A percentile compares a stretch with the other conserved stretches of the same genome.
Conservation (phyloP, 441 rosid genomes). For the Bruguiera hainesii region DNA sequence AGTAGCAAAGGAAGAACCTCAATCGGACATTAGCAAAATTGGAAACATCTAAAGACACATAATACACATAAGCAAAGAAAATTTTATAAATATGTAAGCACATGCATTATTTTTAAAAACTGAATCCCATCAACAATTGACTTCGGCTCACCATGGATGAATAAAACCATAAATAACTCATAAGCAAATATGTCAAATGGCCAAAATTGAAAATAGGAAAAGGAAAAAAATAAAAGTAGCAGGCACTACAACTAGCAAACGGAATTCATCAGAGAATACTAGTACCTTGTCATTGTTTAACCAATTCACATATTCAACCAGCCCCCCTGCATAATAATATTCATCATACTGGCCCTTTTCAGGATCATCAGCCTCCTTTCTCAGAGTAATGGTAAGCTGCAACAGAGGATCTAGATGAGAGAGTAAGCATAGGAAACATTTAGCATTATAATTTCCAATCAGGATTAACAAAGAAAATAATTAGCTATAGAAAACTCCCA, state of each 20-base stretch:
- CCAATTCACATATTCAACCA: conserved; percentile 91
- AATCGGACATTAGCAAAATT: no score
- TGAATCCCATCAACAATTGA: no score
- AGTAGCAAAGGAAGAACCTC: no score
- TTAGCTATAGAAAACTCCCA: not conserved
- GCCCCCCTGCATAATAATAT: conserved; percentile 85
- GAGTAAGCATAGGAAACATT: not conserved
- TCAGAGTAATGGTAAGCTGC: conserved; percentile 77
- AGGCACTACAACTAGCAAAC: not conserved
- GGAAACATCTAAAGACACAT: no score
- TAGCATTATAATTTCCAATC: conserved; percentile 7
- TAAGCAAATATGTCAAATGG: conserved; percentile 5
- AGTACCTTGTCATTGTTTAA: conserved; percentile 82
- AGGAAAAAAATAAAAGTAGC: not conserved
- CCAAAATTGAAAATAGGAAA: not conserved
- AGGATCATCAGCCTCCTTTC: conserved; percentile 55
- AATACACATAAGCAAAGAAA: no score
- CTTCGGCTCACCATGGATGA: no score
- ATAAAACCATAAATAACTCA: no score
- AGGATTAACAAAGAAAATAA: conserved; percentile 6
- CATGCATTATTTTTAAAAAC: no score
- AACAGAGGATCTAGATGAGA: conserved; percentile 7
- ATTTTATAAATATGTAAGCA: no score
- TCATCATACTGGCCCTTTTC: conserved; percentile 59
- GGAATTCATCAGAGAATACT: not conserved